Base-by-base conservation (phyloP, 23 red algal species). In the Gracilariopsis chorda region DNA sequence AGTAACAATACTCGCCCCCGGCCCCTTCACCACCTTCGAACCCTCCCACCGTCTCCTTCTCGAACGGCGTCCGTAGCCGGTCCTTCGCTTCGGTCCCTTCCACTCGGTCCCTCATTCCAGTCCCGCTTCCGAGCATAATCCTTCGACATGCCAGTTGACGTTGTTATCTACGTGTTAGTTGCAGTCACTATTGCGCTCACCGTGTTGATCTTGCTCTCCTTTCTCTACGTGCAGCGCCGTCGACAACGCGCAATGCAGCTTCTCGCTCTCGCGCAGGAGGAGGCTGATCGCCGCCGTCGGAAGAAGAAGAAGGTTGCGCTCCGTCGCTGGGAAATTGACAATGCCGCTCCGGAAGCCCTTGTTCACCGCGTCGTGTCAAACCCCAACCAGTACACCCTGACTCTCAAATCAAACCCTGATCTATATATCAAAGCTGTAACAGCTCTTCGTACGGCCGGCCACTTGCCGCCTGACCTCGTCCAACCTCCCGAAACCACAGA, bases 311-410 rank as follows among this genome's bases (percentile, higher is more conserved):
- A 82, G 21, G 74, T 74, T 20, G 88, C 70, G 19, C 48, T 91
- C 27, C 56, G 88, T 51, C 59, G 74, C 27, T 80, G 57, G 88
- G 88, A 91, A 44, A 91, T 91, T 58, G 88, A 91, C 43, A 33
- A 53, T 8, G 88, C 77, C 4, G 53, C 52, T 55, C 88, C 88
- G 11, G 74, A 91, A 56, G 75, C 59, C 43, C 11, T 80, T 8
- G 88, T 91, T 12, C 51, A 57, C 20, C 43, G 51, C n/a, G 56
- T 91, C 48, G 44, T 75, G 23, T 21, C 55, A 9, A 39, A 53
- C 23, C 53, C 52, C 36, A 44, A 34, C 16, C 43, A 46, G 28
- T 62, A 76, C 21, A 43, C 40, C 21, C 19, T 78, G 19, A 59
- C 51, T 29, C 45, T 77, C 33, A 46, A 82, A 51, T 48, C 58